Conservation (phyloP, 2,329 filamentous ascomycete genomes). For the Atkinsonella texensis region DNA sequence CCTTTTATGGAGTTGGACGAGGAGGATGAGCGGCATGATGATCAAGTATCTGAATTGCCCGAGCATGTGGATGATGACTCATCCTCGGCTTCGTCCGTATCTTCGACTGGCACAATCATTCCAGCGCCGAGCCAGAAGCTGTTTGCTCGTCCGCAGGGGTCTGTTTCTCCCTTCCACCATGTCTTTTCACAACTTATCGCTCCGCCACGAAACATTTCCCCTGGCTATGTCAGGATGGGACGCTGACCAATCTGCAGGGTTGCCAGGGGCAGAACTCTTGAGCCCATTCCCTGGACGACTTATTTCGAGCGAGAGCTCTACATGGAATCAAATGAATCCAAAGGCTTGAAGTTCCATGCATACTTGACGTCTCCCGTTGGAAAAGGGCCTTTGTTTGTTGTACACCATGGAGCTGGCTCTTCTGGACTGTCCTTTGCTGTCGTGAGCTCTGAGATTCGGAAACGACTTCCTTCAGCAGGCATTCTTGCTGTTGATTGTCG, state of each 20-base stretch:
- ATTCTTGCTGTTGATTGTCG: constrained; percentile 78
- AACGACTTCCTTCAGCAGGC: constrained; percentile 65
- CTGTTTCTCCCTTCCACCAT: constrained; percentile 10
- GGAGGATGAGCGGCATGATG: constrained; percentile 23
- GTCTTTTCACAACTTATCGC: background rate
- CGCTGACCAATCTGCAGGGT: constrained; percentile 23
- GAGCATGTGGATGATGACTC: constrained; percentile 48
- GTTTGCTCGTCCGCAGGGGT: constrained; percentile 61
- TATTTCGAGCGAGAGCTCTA: constrained; percentile 86
- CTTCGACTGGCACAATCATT: constrained; percentile 84
- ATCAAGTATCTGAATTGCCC: constrained; percentile 34
- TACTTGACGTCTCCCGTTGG: constrained; percentile 75
- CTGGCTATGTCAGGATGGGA: constrained; percentile 6
- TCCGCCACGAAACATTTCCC: constrained; percentile 10
- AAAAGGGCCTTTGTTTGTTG: constrained; percentile 73
- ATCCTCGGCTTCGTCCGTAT: constrained; percentile 69
- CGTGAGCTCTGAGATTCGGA: constrained; percentile 64
- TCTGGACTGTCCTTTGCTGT: constrained; percentile 87
- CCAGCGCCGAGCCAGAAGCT: constrained; percentile 63
- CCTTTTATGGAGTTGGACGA: constrained; percentile 41
- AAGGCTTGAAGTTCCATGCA: constrained; percentile 59
- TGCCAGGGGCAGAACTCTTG: constrained; percentile 40
- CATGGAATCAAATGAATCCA: constrained; percentile 38
- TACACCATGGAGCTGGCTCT: constrained; percentile 89
- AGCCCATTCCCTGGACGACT: constrained; percentile 71